Base-by-base conservation (phyloP, 495 filamentous ascomycete species). In the Lepraria neglecta region DNA sequence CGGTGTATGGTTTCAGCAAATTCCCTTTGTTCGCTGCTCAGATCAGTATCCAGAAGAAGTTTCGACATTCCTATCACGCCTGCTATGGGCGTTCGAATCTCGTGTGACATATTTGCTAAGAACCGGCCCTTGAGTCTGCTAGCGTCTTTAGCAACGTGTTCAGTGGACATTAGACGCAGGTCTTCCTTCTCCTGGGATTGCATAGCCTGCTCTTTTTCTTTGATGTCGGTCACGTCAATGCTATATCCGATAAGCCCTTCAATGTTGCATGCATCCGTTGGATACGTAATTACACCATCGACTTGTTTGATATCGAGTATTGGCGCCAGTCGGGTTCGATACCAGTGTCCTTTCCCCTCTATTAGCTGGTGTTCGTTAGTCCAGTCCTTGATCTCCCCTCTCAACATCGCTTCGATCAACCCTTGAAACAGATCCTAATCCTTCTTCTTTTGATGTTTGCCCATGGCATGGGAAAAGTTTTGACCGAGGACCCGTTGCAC, bases 81-180 rank as follows among this genome's bases (percentile, higher is more conserved):
- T 4, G 83, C 82, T 69, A 88, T 87, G 7, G 85, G 85, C 6
- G 91, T 95, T 46, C 91, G 81, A 59, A 96, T 90, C 72, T 95
- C 91, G 72, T 95, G 91, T 27, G 84, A 88, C 89, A 95, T 95
- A 73, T 88, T 89, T 35, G 86, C 86, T 21, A 89, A 70, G 59
- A 88, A 89, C 31, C 85, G 83, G 24, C 78, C 83, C 45, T 88
- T 88, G 31, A 90, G 76, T 64, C 82, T 75, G 62, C 82, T 86
- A 11, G 86, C 85, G 67, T 88, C 86, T 68, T 84, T 87, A 1
- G 85, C 85, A 35, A 76, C 78, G n/a, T 81, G 76, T 64, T 87
- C 84, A 57, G 88, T 86, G 7, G 85, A 84, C 51, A 82, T 66
- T 4, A 89, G 71, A 43, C 80, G 76, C 4, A 76, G 69, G 64